Evolutionary conservation across 768 basidiomycete genomes (phyloP), one percentile per base, ranked within the genome.

Genomic region (Kwoniella mangroviensis): DNA sequence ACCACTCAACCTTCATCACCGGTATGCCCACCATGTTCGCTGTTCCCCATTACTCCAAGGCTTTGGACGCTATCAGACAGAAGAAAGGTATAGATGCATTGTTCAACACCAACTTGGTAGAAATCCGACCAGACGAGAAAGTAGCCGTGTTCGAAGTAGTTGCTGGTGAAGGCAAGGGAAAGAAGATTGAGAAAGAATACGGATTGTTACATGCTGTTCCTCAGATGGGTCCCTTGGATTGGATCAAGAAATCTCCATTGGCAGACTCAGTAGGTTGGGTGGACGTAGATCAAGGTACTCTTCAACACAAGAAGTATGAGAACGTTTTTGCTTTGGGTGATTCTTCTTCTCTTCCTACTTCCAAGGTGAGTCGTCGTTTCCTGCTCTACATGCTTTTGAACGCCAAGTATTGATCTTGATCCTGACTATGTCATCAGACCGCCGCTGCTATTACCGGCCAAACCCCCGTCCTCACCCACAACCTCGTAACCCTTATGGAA

Each of bases 11-110:
- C 68, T 96, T 96, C 81, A 91, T 91, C 82, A 92, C 91, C 40
- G 94, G 93, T 70, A 91, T 90, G 91, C 93, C 94, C 19, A 87
- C 91, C 54, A 98, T 99, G 95, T 98, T 99, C 85, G 88, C 89
- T 75, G 95, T 97, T 65, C 94, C 94, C 79, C 95, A 98, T 83
- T 99, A 98, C 84, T 90, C 92, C 3, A 91, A 95, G 71, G 92
- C 90, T 4, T 86, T 98, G 56, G 87, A 97, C 56, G 85, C 86
- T 21, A 85, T 98, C 65, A 89, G 96, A 54, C 78, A 90, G 51
- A 84, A 92, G 77, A 91, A 96, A 56, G 90, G 90, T 68, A 87
- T 98, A 67, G 89, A 87, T n/a, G 94, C 87, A 0, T 83, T 87
- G 69, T 97, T 98, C 84, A 87, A 87, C 72, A 91, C 92, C 84